Conservation (phyloP, 371 early-diverging fungal genomes). For the Syncephalastrum racemosum region DNA sequence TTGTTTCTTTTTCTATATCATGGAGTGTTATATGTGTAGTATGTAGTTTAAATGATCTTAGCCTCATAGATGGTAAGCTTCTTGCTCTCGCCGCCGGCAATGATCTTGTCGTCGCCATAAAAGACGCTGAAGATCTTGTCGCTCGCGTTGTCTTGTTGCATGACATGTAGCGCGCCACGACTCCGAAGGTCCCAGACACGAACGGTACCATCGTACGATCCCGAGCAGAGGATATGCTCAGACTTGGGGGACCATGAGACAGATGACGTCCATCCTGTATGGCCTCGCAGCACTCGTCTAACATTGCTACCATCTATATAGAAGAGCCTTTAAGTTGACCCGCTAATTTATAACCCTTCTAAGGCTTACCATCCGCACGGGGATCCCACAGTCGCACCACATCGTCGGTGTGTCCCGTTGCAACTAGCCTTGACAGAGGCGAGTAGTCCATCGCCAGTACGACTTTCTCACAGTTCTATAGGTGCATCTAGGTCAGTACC, state of each 20-base stretch:
- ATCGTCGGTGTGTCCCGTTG: constrained; percentile 87
- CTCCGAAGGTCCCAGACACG: constrained; percentile 95
- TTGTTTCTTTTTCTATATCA: not conserved
- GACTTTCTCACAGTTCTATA: constrained; percentile 85
- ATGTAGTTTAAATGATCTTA: constrained; percentile 18
- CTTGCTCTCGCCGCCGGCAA: constrained; percentile 86
- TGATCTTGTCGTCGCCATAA: constrained; percentile 74
- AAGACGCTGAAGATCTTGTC: constrained; percentile 80
- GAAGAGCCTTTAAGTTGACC: no score
- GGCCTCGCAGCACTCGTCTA: constrained; percentile 75
- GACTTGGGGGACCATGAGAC: constrained; percentile 86
- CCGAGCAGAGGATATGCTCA: constrained; percentile 73
- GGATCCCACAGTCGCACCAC: constrained; percentile 89
- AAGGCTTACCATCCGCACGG: constrained; percentile 60
- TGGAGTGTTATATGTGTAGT: constrained; percentile 1
- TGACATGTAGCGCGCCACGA: constrained; percentile 71
- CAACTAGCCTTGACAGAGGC: constrained; percentile 64
- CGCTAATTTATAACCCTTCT: no score
- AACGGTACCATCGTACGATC: constrained; percentile 85
- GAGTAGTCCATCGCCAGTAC: constrained; percentile 79
- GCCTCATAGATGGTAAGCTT: constrained; percentile 72
- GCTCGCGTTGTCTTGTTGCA: constrained; percentile 35
- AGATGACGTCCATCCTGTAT: constrained; percentile 80
- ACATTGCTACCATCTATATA: constrained; percentile 67
- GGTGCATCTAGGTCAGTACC: not conserved